These are phyloP conservation scores for Blastomyces parvus DNA, from an alignment of 2,329 filamentous ascomycete species.

Conservation along the genomic window DNA sequence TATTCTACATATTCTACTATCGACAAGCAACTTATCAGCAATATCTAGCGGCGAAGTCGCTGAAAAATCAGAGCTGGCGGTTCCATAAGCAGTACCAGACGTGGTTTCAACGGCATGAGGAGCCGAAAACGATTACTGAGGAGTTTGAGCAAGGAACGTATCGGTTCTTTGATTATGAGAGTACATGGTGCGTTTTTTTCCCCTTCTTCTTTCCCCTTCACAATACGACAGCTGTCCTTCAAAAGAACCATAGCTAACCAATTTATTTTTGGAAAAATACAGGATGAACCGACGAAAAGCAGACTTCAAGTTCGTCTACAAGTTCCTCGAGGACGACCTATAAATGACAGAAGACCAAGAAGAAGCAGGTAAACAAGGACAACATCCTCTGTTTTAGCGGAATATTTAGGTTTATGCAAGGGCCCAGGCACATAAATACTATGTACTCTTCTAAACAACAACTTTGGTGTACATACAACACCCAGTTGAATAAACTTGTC, in stretches of 20 bases:
- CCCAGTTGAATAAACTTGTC: background rate
- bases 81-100: slow-evolving; percentile 99
- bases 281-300: slow-evolving; percentile 99
- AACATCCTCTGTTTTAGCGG: background rate
- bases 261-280: slow-evolving; percentile 8
- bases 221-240: background rate
- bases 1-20: slow-evolving; percentile 99
- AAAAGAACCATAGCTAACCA: background rate
- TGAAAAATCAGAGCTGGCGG: slow-evolving; percentile 97
- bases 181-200: slow-evolving; percentile 66
- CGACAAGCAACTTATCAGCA: slow-evolving; percentile 94
- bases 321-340: slow-evolving; percentile 92
- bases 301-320: slow-evolving; percentile 97
- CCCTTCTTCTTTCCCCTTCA: slow-evolving; percentile 7
- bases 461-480: background rate
- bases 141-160: slow-evolving; percentile 99
- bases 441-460: background rate
- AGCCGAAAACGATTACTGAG: slow-evolving; percentile 96
- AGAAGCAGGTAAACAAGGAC: no score
- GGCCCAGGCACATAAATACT: background rate
- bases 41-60: slow-evolving; percentile 86
- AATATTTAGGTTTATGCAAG: slow-evolving; percentile 1
- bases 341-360: slow-evolving; percentile 24
- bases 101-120: slow-evolving; percentile 97
- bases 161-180: slow-evolving; percentile 98